Conservation (phyloP, 306 rosid genomes). For the Cucurbita maxima region DNA sequence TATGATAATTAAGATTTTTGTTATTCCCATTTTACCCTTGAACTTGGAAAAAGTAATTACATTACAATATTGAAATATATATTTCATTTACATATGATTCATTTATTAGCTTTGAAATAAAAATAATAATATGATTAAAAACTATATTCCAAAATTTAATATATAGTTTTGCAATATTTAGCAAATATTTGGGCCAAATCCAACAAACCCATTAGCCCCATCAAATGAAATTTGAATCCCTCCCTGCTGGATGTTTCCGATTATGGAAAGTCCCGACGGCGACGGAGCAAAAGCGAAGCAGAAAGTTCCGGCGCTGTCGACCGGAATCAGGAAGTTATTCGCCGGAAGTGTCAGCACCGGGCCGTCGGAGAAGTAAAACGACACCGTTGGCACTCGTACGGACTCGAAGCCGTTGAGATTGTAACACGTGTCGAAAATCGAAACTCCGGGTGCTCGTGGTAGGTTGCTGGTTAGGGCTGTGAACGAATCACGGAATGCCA, state of each 20-base stretch:
- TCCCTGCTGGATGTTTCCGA: constrained; percentile 85
- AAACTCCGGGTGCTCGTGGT: constrained; percentile 42
- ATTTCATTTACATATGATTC: background rate
- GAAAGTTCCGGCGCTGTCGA: constrained; percentile 49
- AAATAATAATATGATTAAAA: background rate
- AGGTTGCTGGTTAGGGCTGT: constrained; percentile 42
- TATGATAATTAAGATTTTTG: too few relatives aligned
- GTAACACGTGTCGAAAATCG: constrained; percentile 78
- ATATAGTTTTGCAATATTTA: constrained; percentile 6
- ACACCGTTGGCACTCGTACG: constrained; percentile 79
- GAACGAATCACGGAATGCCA: constrained; percentile 45
- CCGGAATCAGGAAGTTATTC: constrained; percentile 54
- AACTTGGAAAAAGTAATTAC: background rate
- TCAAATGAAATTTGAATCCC: constrained; percentile 77
- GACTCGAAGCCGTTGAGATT: constrained; percentile 52
- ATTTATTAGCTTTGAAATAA: background rate
- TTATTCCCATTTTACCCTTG: too few relatives aligned
- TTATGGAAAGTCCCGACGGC: constrained; percentile 36
- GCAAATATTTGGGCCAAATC: constrained; percentile 81
- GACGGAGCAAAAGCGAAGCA: constrained; percentile 75
- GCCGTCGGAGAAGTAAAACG: constrained; percentile 67
- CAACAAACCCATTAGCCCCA: constrained; percentile 71
- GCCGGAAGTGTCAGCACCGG: constrained; percentile 73
- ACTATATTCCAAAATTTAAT: background rate
- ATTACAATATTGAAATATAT: background rate